Evolutionary conservation across 1,284 basidiomycete species (phyloP).

Genomic region (Volvariella surrecta): DNA sequence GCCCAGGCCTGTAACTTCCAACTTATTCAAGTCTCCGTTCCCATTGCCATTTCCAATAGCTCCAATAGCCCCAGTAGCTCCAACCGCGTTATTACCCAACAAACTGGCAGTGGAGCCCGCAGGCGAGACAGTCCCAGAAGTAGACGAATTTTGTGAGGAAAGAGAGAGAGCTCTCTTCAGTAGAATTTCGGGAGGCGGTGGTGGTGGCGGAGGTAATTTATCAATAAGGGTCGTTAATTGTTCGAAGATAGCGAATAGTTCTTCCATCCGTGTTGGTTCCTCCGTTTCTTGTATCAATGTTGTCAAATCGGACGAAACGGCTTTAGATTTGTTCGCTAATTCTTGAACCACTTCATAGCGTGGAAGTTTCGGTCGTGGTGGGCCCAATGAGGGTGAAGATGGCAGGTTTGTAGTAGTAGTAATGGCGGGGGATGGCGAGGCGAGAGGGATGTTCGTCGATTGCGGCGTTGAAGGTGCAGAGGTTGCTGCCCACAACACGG

Average conservation of each 20-base stretch:
- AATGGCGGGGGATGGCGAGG: conserved; percentile 10
- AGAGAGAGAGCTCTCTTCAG: conserved; percentile 13
- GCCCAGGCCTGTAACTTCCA: neutral
- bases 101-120: too few relatives aligned
- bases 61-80: conserved; percentile 19
- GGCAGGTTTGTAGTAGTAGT: conserved; percentile 2
- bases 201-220: conserved; percentile 26
- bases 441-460: conserved; percentile 19
- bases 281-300: conserved; percentile 48
- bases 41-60: neutral
- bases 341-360: conserved; percentile 13
- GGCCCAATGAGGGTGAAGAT: conserved; percentile 37
- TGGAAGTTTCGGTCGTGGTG: conserved; percentile 12
- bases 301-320: conserved; percentile 49
- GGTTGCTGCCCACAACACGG: neutral
- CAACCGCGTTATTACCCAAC: conserved; percentile 34
- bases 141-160: neutral
- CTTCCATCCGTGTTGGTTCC: conserved; percentile 54
- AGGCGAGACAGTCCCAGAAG: too few relatives aligned
- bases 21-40: neutral
- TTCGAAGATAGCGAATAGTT: conserved; percentile 68
- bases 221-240: conserved; percentile 45
- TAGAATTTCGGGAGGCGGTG: conserved; percentile 1
- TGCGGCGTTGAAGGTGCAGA: neutral
- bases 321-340: conserved; percentile 40